phyloP scores from a whole-genome alignment of 345 rosid species.

The Populus ilicifolia region DNA sequence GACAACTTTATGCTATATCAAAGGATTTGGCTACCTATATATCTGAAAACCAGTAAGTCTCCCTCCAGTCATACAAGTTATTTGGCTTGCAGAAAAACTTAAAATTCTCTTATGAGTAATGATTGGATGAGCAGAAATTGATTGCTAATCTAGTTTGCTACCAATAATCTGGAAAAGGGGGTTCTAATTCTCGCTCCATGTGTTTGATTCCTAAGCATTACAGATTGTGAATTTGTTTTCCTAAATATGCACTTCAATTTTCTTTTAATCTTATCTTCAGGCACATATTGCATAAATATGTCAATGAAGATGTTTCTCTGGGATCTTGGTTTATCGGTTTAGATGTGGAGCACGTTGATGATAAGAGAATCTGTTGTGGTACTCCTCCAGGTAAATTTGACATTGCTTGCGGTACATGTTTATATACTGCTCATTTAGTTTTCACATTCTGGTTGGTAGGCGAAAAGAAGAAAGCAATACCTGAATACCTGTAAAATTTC shows the following conservation, averaged over 20 bases:
- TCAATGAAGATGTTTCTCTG: slow-evolving; percentile 47
- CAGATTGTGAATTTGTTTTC: neutral
- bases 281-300: slow-evolving; percentile 47
- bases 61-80: neutral
- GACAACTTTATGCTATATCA: slow-evolving; percentile 85
- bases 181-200: neutral
- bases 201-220: neutral
- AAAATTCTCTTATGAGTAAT: neutral
- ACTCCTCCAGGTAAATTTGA: slow-evolving; percentile 63
- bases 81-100: neutral
- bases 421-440: too few relatives aligned
- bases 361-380: slow-evolving; percentile 62
- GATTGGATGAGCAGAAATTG: neutral
- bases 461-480: neutral
- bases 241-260: neutral
- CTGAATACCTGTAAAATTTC: neutral
- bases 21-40: slow-evolving; percentile 78
- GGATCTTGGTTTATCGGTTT: slow-evolving; percentile 51
- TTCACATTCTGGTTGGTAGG: neutral
- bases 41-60: slow-evolving; percentile 61
- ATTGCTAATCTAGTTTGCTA: neutral
- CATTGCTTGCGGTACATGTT: neutral
- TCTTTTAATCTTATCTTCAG: slow-evolving; percentile 29
- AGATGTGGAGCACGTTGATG: slow-evolving; percentile 41
- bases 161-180: neutral